Base-by-base conservation (phyloP, 331 rosid genomes). In the Malus hybrid region DNA sequence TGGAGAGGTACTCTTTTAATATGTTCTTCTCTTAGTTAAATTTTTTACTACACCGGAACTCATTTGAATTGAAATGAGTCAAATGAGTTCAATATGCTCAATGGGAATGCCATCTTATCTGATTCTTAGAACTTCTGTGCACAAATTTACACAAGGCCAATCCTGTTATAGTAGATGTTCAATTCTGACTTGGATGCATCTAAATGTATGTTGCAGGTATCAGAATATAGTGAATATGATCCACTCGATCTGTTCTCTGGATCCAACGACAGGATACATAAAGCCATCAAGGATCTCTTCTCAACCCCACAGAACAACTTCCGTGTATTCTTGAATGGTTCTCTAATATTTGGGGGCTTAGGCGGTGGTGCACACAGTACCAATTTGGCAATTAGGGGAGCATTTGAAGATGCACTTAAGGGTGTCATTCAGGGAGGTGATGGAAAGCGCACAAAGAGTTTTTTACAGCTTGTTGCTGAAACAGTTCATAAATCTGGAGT, bases 191-290 rank as follows among this genome's bases (percentile, higher is more conserved):
- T 55, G 28, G 56, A 54, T 32, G 10, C 72, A 64, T 81, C 52
- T 77, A 65, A 73, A 66, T 67, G 32, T 82, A 5, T 76, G 70
- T 29, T 82, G 73, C 86, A 95, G 97, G 84, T 89, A 85, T 80
- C 91, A 55, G 79, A 84, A 69, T 84, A 70, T 11, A 95, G 99
- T 87, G 85, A 82, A 70, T 92, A 95, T 76, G 67, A 89, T 76
- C 97, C 99, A 34, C 90, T 90, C 61, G 90, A 95, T 88, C 71
- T 95, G 76, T 95, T 92, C 91, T 90, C 97, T 57, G 90, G 92
- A 81, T 89, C 89, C 52, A 87, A 80, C 76, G 97, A 92, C 80
- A 93, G 86, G 77, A 90, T 90, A 81, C 85, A 76, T 74, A 90
- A 88, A 78, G 96, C 97, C 65, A 73, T 95, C 48, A 85, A 70